These are phyloP conservation scores for Arabidopsis hybrid DNA, from an alignment of 441 rosid species.

Conservation along the genomic window DNA sequence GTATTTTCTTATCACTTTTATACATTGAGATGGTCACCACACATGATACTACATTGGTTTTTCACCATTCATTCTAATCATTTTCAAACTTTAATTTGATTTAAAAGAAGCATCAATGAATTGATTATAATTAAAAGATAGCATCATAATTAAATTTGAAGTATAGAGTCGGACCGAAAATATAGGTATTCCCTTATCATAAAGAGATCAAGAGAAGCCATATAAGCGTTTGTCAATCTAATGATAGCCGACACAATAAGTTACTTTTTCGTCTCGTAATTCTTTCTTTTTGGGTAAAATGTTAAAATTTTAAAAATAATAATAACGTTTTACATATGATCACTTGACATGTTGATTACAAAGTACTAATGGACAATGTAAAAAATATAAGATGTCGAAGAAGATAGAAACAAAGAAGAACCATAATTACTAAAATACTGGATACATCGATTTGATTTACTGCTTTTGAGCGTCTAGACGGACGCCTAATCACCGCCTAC, in stretches of 20 bases:
- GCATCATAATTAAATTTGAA: slow-evolving; percentile 17
- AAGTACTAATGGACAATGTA: not conserved
- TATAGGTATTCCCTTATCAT: slow-evolving; percentile 9
- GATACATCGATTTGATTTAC: no score
- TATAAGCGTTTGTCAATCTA: slow-evolving; percentile 13
- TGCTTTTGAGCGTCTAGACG: no score
- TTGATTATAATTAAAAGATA: slow-evolving; percentile 26
- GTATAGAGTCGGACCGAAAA: slow-evolving; percentile 26
- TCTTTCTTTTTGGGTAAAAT: not conserved
- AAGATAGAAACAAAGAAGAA: not conserved
- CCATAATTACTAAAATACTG: not conserved
- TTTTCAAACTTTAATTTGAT: not conserved
- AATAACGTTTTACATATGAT: not conserved
- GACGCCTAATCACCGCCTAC: no score
- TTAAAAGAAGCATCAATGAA: slow-evolving; percentile 11
- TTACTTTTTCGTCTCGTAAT: slow-evolving; percentile 13
- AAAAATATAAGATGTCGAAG: not conserved
- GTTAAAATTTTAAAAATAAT: not conserved
- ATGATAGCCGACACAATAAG: slow-evolving; percentile 38
- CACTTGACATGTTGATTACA: not conserved
- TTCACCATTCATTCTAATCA: not conserved
- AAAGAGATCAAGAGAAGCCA: slow-evolving; percentile 6
- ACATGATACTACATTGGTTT: not conserved
- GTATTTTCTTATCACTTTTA: not conserved
- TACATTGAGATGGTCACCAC: not conserved